Percentiles rank a stretch among this genome's conserved stretches.
phyloP scores from a whole-genome alignment of 139 green algal genomes.

The Chlamydomonas sp. region DNA sequence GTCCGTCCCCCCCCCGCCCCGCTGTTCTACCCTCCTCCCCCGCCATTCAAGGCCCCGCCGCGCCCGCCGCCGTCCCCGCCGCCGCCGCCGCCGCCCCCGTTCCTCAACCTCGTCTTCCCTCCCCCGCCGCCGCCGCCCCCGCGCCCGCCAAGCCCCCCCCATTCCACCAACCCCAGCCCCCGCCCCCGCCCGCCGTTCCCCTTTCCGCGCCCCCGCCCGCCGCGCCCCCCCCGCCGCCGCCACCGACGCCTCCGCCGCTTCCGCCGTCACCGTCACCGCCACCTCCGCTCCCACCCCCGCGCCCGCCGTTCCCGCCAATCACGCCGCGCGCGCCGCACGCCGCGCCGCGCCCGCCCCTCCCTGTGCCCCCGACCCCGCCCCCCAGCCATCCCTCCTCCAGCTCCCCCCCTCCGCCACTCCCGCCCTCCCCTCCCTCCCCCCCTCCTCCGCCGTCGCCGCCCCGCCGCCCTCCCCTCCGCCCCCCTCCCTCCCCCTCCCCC shows the following conservation, averaged over 20 bases:
- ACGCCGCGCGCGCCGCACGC: neutral
- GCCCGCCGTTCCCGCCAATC: neutral
- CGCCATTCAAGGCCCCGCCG: neutral
- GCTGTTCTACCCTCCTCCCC: too few relatives aligned
- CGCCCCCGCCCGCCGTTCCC: neutral
- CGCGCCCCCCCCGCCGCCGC: too few relatives aligned
- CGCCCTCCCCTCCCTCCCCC: neutral
- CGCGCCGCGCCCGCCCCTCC: neutral
- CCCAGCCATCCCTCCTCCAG: neutral
- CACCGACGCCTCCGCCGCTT: neutral
- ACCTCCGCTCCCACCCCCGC: neutral
- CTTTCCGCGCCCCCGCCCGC: too few relatives aligned
- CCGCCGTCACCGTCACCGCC: neutral
- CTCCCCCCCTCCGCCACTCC: neutral
- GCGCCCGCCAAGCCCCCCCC: neutral
- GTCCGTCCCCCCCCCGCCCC: neutral
- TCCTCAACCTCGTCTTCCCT: neutral
- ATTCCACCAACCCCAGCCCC: neutral
- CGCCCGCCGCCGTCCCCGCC: neutral
- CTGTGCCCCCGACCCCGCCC: neutral
- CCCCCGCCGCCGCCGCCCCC: constrained; percentile 1
- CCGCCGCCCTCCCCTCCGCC: neutral
- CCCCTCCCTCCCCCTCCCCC: constrained; percentile 8
- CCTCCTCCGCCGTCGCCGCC: neutral
- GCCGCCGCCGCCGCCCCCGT: too few relatives aligned